phyloP scores from a whole-genome alignment of 179 eudicot species.

The Silene vulgaris region DNA sequence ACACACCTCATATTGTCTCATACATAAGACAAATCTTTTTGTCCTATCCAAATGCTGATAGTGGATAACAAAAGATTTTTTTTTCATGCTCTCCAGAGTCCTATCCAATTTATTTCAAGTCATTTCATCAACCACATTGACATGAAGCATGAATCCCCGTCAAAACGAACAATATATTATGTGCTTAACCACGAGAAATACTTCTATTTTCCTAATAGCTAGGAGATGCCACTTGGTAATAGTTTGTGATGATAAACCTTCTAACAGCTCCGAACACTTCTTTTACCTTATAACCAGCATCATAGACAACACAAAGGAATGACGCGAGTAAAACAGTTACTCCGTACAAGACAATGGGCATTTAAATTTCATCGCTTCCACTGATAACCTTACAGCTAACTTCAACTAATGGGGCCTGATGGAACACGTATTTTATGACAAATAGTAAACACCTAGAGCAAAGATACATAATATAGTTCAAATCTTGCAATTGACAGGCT shows the following conservation, averaged over 20 bases:
- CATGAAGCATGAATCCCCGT: too few relatives aligned
- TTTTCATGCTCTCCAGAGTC: too few relatives aligned
- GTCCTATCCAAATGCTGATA: too few relatives aligned
- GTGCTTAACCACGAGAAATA: background rate
- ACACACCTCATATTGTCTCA: too few relatives aligned
- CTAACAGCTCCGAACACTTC: background rate
- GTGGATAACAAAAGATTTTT: too few relatives aligned
- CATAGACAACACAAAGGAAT: background rate
- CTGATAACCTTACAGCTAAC: background rate
- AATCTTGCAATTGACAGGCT: background rate
- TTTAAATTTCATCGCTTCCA: background rate
- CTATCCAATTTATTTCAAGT: too few relatives aligned
- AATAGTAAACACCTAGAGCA: background rate
- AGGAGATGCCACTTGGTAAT: background rate
- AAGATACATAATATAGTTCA: background rate
- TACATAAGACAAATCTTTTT: too few relatives aligned
- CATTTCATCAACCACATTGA: too few relatives aligned
- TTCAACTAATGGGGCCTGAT: background rate
- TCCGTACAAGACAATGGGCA: background rate
- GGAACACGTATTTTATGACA: background rate
- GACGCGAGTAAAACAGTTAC: background rate
- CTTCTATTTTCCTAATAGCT: background rate
- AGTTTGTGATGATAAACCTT: background rate
- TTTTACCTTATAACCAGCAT: conserved; percentile 1
- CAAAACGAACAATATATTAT: too few relatives aligned